phyloP scores from a whole-genome alignment of 2,329 filamentous ascomycete genomes.

The Dryadomyces sulphureus region DNA sequence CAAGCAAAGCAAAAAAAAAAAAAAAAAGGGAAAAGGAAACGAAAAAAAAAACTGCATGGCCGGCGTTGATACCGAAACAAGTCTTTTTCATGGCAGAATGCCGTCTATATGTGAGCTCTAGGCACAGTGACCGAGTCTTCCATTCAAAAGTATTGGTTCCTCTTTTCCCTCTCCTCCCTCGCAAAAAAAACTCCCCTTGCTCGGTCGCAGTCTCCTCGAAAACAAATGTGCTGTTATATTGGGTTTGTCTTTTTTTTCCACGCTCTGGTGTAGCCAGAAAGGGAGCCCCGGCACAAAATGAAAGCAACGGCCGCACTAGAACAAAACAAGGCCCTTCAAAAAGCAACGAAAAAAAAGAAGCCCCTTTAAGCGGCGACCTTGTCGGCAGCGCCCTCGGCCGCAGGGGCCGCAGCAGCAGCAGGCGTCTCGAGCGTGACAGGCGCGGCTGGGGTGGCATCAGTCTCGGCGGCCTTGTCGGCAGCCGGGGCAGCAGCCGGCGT shows the following conservation, averaged over 20 bases:
- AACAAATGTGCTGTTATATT: not conserved
- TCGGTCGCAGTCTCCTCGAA: not conserved
- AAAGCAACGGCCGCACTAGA: not conserved
- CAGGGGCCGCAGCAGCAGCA: conserved; percentile 13
- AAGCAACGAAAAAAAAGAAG: conserved; percentile 1
- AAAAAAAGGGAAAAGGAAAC: not conserved
- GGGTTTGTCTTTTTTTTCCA: not conserved
- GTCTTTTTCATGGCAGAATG: not conserved
- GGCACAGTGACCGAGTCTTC: not conserved
- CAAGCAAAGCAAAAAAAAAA: not conserved
- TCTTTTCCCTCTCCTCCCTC: not conserved
- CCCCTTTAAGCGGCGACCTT: conserved; percentile 14
- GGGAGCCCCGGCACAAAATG: not conserved
- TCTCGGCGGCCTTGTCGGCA: conserved; percentile 17
- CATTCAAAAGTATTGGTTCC: not conserved
- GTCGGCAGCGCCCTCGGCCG: conserved; percentile 18
- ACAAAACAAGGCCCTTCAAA: not conserved
- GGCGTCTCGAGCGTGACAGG: conserved; percentile 7
- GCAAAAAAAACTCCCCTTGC: too few relatives aligned
- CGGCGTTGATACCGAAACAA: not conserved
- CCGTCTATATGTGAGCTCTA: conserved; percentile 1
- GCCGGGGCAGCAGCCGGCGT: conserved; percentile 15
- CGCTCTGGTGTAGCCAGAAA: not conserved
- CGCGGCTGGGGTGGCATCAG: conserved; percentile 16
- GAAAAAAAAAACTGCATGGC: not conserved